Base-by-base conservation (phyloP, 140 eudicot genomes). In the Erigeron philadelphicus region DNA sequence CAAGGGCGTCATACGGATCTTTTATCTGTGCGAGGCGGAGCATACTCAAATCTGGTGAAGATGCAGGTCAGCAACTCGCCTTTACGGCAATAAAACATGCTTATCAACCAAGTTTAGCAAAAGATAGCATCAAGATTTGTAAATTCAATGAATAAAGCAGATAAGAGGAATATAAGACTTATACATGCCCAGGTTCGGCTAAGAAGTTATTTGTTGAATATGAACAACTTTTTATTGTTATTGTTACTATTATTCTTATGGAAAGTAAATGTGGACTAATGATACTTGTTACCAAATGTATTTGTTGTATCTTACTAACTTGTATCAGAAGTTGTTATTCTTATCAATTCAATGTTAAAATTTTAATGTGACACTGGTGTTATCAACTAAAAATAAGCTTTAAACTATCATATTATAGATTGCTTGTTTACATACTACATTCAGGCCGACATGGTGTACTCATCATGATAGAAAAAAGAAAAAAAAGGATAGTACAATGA, bases 1-100 rank as follows among this genome's bases (percentile, higher is more conserved):
- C 81, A 78, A 71, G 86, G 86, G 43, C 61, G 81, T 54, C 86
- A 82, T 67, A 75, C 81, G 61, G 84, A 82, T 50, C 86, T 82
- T 38, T n/a, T 82, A 23, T 75, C 76, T 4, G 52, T 76, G n/a
- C 75, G 79, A 1, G 76, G 75, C 12, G 86, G 89, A 61, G 82
- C 81, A 11, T 88, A 88, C 58, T 75, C 75, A 16, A 74, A 85
- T 48, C 81, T 85, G 55, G 89, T 88, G 19, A 79, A 79, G 19
- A 72, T 77, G 46, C 95, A 87, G 79, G 71, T 79, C 41, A 66
- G 82, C 55, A 78, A 63, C 80, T 79, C 64, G 50, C 72, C 83
- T 54, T 61, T 66, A 49, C 54, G 63, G 47, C 79, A 68, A 40
- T 77, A 60, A 74, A 56, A 13, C 23, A 25, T 40, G 11, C 18